These are phyloP conservation scores for Orbilia blumenaviensis DNA, from an alignment of 2,329 filamentous ascomycete species.

Conservation along the genomic window DNA sequence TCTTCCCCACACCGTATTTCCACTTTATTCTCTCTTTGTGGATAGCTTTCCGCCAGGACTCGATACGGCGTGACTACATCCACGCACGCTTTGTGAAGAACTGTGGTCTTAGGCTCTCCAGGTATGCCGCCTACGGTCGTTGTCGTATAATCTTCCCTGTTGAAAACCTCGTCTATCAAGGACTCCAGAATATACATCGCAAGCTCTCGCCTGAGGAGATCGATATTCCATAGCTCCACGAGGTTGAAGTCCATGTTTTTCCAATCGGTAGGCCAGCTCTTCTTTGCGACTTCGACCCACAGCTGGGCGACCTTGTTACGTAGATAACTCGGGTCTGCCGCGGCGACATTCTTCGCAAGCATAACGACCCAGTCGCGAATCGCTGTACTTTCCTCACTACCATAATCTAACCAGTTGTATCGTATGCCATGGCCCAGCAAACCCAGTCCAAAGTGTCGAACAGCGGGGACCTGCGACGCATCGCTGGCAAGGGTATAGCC, in stretches of 20 bases:
- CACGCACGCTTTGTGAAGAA: constrained; percentile 86
- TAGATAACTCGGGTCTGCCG: constrained; percentile 80
- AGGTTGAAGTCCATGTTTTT: constrained; percentile 90
- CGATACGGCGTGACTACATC: constrained; percentile 87
- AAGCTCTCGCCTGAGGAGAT: constrained; percentile 77
- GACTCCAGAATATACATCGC: constrained; percentile 89
- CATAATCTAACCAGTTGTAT: constrained; percentile 82
- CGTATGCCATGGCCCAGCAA: constrained; percentile 89
- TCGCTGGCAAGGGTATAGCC: constrained; percentile 85
- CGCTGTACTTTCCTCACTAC: constrained; percentile 71
- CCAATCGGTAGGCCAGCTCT: constrained; percentile 92
- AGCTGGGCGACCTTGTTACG: constrained; percentile 93
- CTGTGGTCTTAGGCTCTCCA: constrained; percentile 76
- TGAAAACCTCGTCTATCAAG: constrained; percentile 92
- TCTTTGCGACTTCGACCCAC: constrained; percentile 94
- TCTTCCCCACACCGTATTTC: constrained; percentile 80
- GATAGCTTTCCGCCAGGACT: constrained; percentile 79
- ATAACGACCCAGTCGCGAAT: constrained; percentile 80
- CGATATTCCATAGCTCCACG: constrained; percentile 76
- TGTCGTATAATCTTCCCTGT: constrained; percentile 85
- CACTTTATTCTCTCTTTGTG: constrained; percentile 74
- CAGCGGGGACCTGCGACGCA: constrained; percentile 76
- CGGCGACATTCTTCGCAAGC: constrained; percentile 76
- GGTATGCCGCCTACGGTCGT: not conserved
- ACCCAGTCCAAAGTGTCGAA: constrained; percentile 92